phyloP scores from a whole-genome alignment of 345 rosid species.

The Eucalyptus marginata region DNA sequence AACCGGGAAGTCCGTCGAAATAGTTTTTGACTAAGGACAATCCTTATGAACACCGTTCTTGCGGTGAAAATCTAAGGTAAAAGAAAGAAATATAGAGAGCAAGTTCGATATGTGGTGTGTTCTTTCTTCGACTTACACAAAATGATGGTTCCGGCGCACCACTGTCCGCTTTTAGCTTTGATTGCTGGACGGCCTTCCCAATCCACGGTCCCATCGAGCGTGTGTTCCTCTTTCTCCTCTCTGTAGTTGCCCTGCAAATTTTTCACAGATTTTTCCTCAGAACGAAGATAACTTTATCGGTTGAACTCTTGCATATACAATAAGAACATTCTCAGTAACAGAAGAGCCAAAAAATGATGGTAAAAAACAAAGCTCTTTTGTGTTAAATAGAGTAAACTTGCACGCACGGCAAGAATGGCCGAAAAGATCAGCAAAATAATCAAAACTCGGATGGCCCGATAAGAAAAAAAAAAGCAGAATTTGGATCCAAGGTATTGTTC shows the following conservation, averaged over 20 bases:
- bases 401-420: neutral
- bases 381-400: neutral
- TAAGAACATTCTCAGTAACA: neutral
- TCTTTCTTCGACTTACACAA: slow-evolving; percentile 35
- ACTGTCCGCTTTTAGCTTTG: slow-evolving; percentile 50
- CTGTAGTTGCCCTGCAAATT: slow-evolving; percentile 20
- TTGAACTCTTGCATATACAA: neutral
- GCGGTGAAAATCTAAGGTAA: neutral
- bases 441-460: neutral
- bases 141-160: slow-evolving; percentile 77
- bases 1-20: neutral
- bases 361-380: neutral
- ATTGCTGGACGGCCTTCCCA: slow-evolving; percentile 65
- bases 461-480: neutral
- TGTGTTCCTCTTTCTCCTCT: slow-evolving; percentile 31
- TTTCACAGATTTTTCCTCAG: neutral
- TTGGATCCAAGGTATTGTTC: neutral
- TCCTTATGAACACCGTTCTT: neutral
- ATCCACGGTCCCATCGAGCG: slow-evolving; percentile 71
- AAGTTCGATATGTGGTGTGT: neutral
- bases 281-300: neutral
- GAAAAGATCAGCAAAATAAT: neutral
- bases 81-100: neutral
- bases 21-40: neutral
- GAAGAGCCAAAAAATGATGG: neutral